These are phyloP conservation scores for Penicillium frequentans DNA, from an alignment of 2,329 filamentous ascomycete species.

Conservation along the genomic window DNA sequence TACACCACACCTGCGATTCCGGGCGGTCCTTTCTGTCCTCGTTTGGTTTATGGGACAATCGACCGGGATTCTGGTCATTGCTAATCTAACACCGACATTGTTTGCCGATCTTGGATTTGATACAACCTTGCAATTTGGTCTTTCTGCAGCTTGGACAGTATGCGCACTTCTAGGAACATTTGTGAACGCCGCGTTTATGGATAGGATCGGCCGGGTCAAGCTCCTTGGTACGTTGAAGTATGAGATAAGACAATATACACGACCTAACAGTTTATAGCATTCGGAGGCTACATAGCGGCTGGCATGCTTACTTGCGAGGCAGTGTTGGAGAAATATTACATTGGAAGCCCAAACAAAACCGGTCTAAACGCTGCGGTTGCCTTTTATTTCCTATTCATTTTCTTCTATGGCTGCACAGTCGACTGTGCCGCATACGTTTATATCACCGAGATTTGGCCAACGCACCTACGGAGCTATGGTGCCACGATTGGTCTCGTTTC, in stretches of 20 bases:
- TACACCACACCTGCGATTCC: not conserved
- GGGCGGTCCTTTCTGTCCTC: not conserved
- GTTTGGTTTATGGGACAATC: not conserved
- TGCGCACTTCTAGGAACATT: not conserved
- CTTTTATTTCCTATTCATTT: not conserved
- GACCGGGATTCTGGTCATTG: not conserved
- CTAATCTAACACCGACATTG: not conserved
- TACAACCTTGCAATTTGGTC: not conserved
- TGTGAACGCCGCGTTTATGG: not conserved
- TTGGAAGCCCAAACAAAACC: not conserved
- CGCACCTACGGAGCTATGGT: conserved; percentile 7
- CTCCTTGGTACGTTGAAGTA: not conserved
- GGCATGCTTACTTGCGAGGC: not conserved
- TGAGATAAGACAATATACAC: not conserved
- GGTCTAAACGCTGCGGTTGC: not conserved
- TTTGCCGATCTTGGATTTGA: not conserved
- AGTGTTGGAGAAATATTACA: not conserved
- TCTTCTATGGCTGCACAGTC: not conserved
- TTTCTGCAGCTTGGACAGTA: not conserved
- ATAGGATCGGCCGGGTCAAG: not conserved
- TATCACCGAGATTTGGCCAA: conserved; percentile 14
- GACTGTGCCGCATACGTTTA: conserved; percentile 11
- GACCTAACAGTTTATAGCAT: not conserved
- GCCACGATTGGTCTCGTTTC: not conserved
- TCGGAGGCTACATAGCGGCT: not conserved